Evolutionary conservation across 257 asterid genomes (phyloP).

Genomic region (Paulownia fortunei): DNA sequence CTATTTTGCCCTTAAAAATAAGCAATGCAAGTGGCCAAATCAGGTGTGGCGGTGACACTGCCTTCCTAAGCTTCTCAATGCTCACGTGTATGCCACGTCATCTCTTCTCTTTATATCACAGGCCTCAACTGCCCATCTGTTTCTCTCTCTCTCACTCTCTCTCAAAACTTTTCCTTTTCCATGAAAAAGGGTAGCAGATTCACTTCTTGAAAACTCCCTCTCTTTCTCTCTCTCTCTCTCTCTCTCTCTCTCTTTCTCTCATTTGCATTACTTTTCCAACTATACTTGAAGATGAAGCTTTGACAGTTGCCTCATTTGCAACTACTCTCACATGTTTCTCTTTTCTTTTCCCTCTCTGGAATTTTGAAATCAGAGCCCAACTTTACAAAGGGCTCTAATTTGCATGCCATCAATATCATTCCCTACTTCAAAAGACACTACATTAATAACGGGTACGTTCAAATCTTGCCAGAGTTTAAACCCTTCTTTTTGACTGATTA

Average conservation of each 20-base stretch:
- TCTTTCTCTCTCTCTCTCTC: conserved; percentile 26
- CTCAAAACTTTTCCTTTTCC: conserved; percentile 56
- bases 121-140: conserved; percentile 34
- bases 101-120: conserved; percentile 43
- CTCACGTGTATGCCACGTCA: conserved; percentile 69
- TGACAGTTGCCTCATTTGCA: conserved; percentile 43
- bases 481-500: conserved; percentile 52
- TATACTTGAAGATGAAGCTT: conserved; percentile 49
- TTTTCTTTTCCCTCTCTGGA: conserved; percentile 64
- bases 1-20: neutral
- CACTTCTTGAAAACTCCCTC: conserved; percentile 32
- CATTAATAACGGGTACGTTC: conserved; percentile 62
- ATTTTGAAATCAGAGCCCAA: conserved; percentile 66
- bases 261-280: conserved; percentile 24
- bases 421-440: conserved; percentile 36
- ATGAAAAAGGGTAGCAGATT: conserved; percentile 51
- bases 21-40: neutral
- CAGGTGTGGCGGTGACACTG: conserved; percentile 27
- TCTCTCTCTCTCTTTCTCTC: conserved; percentile 25
- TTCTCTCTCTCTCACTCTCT: conserved; percentile 26
- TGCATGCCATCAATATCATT: conserved; percentile 56
- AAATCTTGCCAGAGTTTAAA: conserved; percentile 32
- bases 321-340: conserved; percentile 51
- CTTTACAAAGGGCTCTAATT: conserved; percentile 58
- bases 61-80: conserved; percentile 23